Percentiles rank a stretch among this genome's conserved stretches.
Conservation (phyloP, 139 green algal genomes). For the Volvox africanus region DNA sequence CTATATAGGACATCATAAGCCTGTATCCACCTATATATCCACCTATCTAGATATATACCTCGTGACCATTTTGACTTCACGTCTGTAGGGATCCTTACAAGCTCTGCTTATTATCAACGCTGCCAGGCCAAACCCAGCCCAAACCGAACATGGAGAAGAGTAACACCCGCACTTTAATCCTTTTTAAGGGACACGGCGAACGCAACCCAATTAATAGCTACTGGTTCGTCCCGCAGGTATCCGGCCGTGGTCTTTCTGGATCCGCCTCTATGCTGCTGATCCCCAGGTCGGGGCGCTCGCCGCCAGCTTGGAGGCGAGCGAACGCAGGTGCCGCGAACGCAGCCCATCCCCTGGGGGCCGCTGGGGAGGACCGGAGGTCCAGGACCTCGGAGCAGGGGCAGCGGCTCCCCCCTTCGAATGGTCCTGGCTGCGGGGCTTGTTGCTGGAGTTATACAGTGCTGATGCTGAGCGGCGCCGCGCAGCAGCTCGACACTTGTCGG, state of each 20-base stretch:
- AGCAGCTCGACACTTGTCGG: constrained; percentile 34
- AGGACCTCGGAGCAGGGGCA: background rate
- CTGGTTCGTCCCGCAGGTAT: constrained; percentile 11
- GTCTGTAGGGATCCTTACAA: too few species aligned
- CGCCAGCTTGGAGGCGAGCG: constrained; percentile 24
- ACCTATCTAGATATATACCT: too few species aligned
- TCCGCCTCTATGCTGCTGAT: constrained; percentile 39
- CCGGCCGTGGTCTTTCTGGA: constrained; percentile 48
- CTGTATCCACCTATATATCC: too few species aligned
- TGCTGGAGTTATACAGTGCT: constrained; percentile 42
- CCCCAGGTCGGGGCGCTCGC: constrained; percentile 48
- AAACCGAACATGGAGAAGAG: too few species aligned
- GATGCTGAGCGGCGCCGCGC: constrained; percentile 6
- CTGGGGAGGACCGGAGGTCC: too few species aligned
- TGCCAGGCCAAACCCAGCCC: too few species aligned
- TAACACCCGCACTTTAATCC: too few species aligned
- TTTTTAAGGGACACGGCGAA: too few species aligned
- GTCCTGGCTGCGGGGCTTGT: background rate
- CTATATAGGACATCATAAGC: too few species aligned
- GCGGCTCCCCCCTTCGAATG: background rate
- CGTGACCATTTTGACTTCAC: too few species aligned
- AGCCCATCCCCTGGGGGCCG: background rate
- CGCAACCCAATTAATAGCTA: too few species aligned
- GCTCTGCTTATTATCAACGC: too few species aligned
- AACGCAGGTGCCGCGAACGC: background rate